Evolutionary conservation across 2,329 filamentous ascomycete genomes (phyloP).

Genomic region (Plenodomus tracheiphilus): DNA sequence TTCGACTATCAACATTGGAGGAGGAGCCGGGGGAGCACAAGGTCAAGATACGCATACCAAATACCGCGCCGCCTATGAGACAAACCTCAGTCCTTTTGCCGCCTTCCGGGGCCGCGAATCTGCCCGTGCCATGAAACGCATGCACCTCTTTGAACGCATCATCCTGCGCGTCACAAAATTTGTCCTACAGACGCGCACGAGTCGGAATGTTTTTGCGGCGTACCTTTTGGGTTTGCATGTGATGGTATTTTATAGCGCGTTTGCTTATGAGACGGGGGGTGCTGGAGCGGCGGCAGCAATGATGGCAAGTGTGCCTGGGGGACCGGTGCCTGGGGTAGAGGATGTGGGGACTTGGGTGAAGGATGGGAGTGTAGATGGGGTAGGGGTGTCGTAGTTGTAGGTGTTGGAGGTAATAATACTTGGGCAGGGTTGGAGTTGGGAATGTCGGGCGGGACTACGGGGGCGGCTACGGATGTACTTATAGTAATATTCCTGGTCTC

Average conservation of each 20-base stretch:
- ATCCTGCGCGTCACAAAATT: conserved; percentile 90
- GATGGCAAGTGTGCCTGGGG: conserved; percentile 28
- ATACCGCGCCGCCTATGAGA: conserved; percentile 91
- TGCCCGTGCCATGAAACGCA: conserved; percentile 84
- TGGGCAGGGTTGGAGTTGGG: too few relatives aligned
- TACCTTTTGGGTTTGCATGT: conserved; percentile 91
- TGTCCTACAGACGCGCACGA: conserved; percentile 85
- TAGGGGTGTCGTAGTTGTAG: neutral
- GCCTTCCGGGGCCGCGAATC: conserved; percentile 94
- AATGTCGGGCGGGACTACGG: too few relatives aligned
- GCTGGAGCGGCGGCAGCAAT: conserved; percentile 31
- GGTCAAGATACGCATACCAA: conserved; percentile 58
- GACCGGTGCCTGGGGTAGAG: conserved; percentile 13
- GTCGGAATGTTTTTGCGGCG: conserved; percentile 88
- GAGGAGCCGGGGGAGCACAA: conserved; percentile 1
- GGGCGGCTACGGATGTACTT: too few relatives aligned
- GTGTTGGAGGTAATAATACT: too few relatives aligned
- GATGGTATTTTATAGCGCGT: conserved; percentile 83
- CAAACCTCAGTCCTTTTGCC: conserved; percentile 92
- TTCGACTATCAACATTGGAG: conserved; percentile 65
- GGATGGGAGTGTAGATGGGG: conserved; percentile 20
- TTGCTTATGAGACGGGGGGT: conserved; percentile 73
- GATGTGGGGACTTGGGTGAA: conserved; percentile 38
- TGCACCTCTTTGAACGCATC: conserved; percentile 87
- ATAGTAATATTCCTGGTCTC: too few relatives aligned